Base-by-base conservation (phyloP, 768 basidiomycete species). In the Rubroboletus satanas region DNA sequence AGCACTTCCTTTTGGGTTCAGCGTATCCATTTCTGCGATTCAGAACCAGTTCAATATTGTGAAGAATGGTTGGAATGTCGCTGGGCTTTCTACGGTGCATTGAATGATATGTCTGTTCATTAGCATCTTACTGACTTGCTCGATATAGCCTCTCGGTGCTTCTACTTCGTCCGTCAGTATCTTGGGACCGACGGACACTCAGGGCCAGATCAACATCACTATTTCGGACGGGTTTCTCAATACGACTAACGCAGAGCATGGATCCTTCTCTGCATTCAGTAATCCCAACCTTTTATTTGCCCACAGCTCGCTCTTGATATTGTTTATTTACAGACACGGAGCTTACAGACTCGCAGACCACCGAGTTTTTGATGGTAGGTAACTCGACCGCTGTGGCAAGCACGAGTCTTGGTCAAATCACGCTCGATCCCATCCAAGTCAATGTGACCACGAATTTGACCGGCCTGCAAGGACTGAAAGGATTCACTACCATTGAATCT, bases 1-100 rank as follows among this genome's bases (percentile, higher is more conserved):
- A 86, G 85, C 78, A 58, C 70, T 90, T 36, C 88, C 88, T 32
- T 90, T 90, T 56, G 88, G 88, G 10, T 90, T 90, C 67, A 71
- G 71, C 28, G 8, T 88, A 17, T 71, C 73, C 1, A 81, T 89
- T 49, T 77, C 74, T 29, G 67, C 85, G 55, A 88, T 90, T 32
- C 72, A 80, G 64, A 89, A 90, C 61, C 70, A 76, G 32, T 88
- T 90, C 62, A 79, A 77, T 23, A 83, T 90, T 58, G 72, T 79
- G 23, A 77, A 75, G 61, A 78, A 83, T 58, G 77, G 78, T 28
- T 69, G 66, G 7, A 67, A 72, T 26, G 79, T 87, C 3, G 85
- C 83, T 18, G 79, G 78, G 10, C 74, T 90, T 48, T 76, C 79
- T 18, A 88, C 83, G 56, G 85, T 85, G 63, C 62, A 36, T 39